Base-by-base conservation (phyloP, 1,284 basidiomycete species). In the Apiotrichum gracile region DNA sequence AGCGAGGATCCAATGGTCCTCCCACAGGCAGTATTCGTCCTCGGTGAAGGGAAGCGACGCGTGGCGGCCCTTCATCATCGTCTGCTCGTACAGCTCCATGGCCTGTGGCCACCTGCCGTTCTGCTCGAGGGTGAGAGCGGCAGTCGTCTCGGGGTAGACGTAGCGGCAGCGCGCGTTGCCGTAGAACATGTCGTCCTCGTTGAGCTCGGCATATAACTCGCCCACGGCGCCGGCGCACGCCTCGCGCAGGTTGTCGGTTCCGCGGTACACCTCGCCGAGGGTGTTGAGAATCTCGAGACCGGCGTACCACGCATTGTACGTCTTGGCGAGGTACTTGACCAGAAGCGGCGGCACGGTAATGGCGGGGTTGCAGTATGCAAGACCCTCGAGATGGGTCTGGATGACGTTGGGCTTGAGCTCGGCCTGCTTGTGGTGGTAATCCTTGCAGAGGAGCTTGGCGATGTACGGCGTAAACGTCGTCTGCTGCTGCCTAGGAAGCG, bases 1-100 rank as follows among this genome's bases (percentile, higher is more conserved):
- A 5, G 93, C 85, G 17, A 96, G 78, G 57, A 98, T 89, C 96
- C 97, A 99, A 74, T 99, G 96, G 70, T 99, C 97, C 73, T 98
- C 96, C 96, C 96, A 99, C 19, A 99, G 79, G 65, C 89, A 91
- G 73, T 96, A 98, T 74, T 99, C 96, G 7, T 87, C 82, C 74
- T 99, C 96, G 33, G 88, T 88, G 77, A 96, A 98, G 1, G 92
- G 86, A 44, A 97, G 84, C 14, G 83, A 77, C 5, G 91, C 90
- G 13, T 84, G 80, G 42, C 92, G 83, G 6, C 91, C 88, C 71
- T 87, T 91, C 63, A 80, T 85, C 75, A 97, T 93, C 1, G 94
- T 96, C 25, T 80, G 79, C 75, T 99, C 96, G 76, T 99, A 97
- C 49, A 87, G 81, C 60, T 82, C 83, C 55, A 91, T 84, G 0